phyloP scores from a whole-genome alignment of 768 basidiomycete genomes.

The Serendipita sp. region DNA sequence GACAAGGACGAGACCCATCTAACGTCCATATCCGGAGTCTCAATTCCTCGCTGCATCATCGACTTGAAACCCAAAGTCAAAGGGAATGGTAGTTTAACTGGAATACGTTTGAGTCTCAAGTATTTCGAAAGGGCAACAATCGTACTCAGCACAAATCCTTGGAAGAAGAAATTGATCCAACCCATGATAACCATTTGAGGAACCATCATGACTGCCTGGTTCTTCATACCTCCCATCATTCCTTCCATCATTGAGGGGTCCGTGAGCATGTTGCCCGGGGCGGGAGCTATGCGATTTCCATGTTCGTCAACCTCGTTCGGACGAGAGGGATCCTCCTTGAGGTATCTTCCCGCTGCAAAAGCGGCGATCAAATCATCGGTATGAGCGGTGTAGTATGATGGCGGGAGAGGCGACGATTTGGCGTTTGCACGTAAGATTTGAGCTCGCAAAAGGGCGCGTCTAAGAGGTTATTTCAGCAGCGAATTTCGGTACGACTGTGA shows the following conservation, averaged over 20 bases:
- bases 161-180: conserved; percentile 99
- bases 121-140: background rate
- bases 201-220: conserved; percentile 98
- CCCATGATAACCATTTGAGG: conserved; percentile 99
- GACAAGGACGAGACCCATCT: conserved; percentile 97
- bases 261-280: conserved; percentile 42
- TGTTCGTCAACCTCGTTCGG: conserved; percentile 34
- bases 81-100: conserved; percentile 94
- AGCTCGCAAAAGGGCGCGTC: conserved; percentile 65
- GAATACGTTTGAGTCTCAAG: background rate
- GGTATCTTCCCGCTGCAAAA: conserved; percentile 60
- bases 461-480: conserved; percentile 15
- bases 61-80: conserved; percentile 93
- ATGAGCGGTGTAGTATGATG: conserved; percentile 53
- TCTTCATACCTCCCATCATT: conserved; percentile 98
- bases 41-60: conserved; percentile 91
- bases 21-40: conserved; percentile 93
- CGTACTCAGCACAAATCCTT: conserved; percentile 92
- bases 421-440: conserved; percentile 73
- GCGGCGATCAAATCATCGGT: conserved; percentile 58
- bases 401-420: conserved; percentile 65
- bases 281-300: conserved; percentile 32
- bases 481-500: background rate
- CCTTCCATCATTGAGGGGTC: conserved; percentile 92
- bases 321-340: conserved; percentile 34